phyloP scores from a whole-genome alignment of 129 eudicot species.

The Flaveria ramosissima region DNA sequence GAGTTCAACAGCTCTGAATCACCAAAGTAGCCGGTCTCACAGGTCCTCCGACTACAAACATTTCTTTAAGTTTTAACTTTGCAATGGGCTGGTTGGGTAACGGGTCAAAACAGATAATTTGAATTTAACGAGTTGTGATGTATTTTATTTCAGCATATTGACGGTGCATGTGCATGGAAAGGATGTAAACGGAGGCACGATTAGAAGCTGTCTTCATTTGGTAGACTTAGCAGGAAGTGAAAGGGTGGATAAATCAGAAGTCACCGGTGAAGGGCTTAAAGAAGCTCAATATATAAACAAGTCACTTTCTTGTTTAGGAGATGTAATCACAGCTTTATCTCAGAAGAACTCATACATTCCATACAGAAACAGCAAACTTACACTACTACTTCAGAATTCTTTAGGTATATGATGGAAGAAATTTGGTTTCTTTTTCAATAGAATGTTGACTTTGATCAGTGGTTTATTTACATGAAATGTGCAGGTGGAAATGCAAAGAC shows the following conservation, averaged over 20 bases:
- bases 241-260: conserved; percentile 73
- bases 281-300: conserved; percentile 77
- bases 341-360: conserved; percentile 81
- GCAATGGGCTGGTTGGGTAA: background rate
- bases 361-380: conserved; percentile 85
- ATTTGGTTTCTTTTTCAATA: background rate
- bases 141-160: conserved; percentile 65
- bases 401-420: conserved; percentile 48
- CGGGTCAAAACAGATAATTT: conserved; percentile 1
- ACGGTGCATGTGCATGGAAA: conserved; percentile 71
- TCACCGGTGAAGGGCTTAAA: conserved; percentile 69
- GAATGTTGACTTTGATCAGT: background rate
- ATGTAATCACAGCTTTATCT: conserved; percentile 78
- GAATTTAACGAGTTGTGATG: background rate
- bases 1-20: conserved; percentile 65
- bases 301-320: conserved; percentile 86
- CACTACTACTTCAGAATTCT: conserved; percentile 77
- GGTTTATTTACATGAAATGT: conserved; percentile 3
- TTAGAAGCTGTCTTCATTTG: conserved; percentile 82
- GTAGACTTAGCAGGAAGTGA: conserved; percentile 92
- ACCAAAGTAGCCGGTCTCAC: conserved; percentile 76
- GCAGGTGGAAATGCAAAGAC: conserved; percentile 87
- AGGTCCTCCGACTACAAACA: conserved; percentile 41
- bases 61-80: background rate
- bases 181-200: conserved; percentile 66